These are phyloP conservation scores for Solanum piurae DNA, from an alignment of 257 asterid species.

Conservation along the genomic window DNA sequence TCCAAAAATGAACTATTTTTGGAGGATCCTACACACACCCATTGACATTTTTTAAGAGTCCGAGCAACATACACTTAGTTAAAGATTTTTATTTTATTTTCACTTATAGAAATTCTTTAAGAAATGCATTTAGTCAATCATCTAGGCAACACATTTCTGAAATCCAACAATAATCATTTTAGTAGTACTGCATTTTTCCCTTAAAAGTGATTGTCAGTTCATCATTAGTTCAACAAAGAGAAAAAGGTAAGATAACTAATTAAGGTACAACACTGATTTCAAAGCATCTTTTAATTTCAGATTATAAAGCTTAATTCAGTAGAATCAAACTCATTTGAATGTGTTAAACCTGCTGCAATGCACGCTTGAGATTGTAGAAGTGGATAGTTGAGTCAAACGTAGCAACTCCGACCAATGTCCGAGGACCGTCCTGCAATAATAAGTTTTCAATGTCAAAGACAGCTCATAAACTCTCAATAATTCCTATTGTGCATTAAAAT, in stretches of 20 bases:
- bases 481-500: neutral
- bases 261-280: neutral
- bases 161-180: neutral
- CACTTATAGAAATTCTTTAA: neutral
- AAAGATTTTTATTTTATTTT: neutral
- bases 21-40: neutral
- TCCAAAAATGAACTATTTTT: neutral
- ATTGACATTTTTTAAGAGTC: neutral
- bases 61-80: neutral
- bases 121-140: neutral
- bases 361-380: conserved; percentile 89
- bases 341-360: conserved; percentile 62
- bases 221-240: neutral
- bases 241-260: neutral
- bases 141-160: neutral
- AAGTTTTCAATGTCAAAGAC: conserved; percentile 1
- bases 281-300: neutral
- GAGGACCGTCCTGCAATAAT: conserved; percentile 81
- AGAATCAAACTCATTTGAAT: neutral
- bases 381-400: conserved; percentile 93
- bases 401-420: conserved; percentile 91
- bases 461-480: neutral
- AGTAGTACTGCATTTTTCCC: neutral
- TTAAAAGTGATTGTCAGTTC: neutral
- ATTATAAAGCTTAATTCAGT: neutral